A percentile compares a stretch with the other conserved stretches of the same genome.
Evolutionary conservation across 2,329 filamentous ascomycete species (phyloP).

Genomic region (Westerdykella sp.): DNA sequence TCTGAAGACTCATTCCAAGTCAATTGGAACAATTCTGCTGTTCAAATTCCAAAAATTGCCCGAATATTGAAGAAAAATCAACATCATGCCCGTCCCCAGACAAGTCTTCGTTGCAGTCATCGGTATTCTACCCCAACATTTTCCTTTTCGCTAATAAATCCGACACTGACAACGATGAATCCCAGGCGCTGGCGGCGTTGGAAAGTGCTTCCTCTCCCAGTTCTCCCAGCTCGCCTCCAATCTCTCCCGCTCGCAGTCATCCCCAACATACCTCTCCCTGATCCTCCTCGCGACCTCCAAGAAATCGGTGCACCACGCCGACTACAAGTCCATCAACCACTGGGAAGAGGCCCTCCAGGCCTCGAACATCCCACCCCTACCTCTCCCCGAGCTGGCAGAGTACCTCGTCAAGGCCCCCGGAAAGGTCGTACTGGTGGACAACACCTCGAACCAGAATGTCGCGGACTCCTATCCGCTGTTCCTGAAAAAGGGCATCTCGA

Average conservation of each 20-base stretch:
- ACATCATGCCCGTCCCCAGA: slow-evolving; percentile 38
- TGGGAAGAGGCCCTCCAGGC: slow-evolving; percentile 57
- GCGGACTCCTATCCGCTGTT: slow-evolving; percentile 78
- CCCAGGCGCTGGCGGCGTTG: slow-evolving; percentile 83
- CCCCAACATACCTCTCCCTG: slow-evolving; percentile 65
- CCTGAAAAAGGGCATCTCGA: slow-evolving; percentile 73
- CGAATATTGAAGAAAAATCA: not conserved
- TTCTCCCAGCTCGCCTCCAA: slow-evolving; percentile 62
- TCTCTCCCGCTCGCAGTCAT: slow-evolving; percentile 45
- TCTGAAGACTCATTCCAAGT: not conserved
- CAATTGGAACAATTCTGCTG: not conserved
- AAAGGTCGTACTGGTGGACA: slow-evolving; percentile 83
- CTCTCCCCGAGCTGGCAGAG: slow-evolving; percentile 63
- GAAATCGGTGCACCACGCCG: slow-evolving; percentile 68
- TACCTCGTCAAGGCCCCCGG: slow-evolving; percentile 73
- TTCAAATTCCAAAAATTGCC: not conserved
- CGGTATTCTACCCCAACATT: slow-evolving; percentile 23
- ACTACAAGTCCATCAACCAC: slow-evolving; percentile 62
- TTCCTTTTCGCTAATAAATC: not conserved
- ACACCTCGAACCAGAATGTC: slow-evolving; percentile 84
- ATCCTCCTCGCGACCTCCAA: slow-evolving; percentile 82
- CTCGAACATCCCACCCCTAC: slow-evolving; percentile 59
- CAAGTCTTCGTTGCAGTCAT: slow-evolving; percentile 46
- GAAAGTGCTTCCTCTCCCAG: slow-evolving; percentile 83
- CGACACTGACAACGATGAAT: slow-evolving; percentile 4